Evolutionary conservation across 2,329 filamentous ascomycete species (phyloP).

Genomic region (Calonectria hongkongensis): DNA sequence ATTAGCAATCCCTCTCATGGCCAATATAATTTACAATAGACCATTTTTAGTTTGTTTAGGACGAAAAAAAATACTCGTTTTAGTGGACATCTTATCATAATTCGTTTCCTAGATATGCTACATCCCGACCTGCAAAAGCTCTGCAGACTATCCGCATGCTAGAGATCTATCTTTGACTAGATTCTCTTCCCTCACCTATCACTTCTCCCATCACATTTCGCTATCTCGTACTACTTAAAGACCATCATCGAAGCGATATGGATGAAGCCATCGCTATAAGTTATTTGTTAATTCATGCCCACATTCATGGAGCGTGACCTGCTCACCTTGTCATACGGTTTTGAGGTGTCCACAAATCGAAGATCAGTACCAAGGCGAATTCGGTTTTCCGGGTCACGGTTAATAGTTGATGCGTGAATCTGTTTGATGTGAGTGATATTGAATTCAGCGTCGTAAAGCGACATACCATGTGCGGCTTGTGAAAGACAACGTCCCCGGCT

Average conservation of each 20-base stretch:
- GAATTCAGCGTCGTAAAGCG: accelerated
- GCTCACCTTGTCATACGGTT: conserved; percentile 39
- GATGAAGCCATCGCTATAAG: conserved; percentile 11
- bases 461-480: conserved; percentile 54
- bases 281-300: not conserved
- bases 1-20: too few species aligned
- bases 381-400: conserved; percentile 38
- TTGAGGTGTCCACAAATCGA: conserved; percentile 42
- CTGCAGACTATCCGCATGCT: too few species aligned
- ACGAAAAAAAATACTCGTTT: too few species aligned
- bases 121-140: too few species aligned
- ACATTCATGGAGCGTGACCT: too few species aligned
- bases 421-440: not conserved
- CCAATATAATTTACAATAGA: too few species aligned
- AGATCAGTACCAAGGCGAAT: conserved; percentile 45
- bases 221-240: not conserved
- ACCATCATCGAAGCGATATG: conserved; percentile 9
- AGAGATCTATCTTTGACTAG: too few species aligned
- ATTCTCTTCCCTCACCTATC: too few species aligned
- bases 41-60: too few species aligned
- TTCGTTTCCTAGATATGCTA: too few species aligned
- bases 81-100: too few species aligned
- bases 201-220: too few species aligned
- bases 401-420: conserved; percentile 45
- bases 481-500: conserved; percentile 64